Base-by-base conservation (phyloP, 257 asterid genomes). In the Solanum pennellii region DNA sequence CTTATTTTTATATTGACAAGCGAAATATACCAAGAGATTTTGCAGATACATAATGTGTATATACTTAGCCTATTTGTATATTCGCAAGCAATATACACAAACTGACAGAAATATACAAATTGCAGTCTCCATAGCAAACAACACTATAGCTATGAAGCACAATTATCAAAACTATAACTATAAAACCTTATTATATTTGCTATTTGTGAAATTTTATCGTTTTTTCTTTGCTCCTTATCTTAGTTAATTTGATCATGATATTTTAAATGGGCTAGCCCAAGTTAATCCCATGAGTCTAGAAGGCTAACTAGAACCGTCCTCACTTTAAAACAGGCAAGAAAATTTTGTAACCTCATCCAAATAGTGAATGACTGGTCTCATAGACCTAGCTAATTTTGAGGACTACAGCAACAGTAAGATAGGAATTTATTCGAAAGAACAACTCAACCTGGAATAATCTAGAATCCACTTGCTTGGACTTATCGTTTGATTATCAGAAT, bases 91-190 rank as follows among this genome's bases (percentile, higher is more conserved):
- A 49, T 5, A 49, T 15, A 49, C 16, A 42, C 44, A 41, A 41
- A 41, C 3, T 1, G 47, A 1, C 5, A 42, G 12, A 1, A 9
- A 42, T 42, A 42, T 9, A 49, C 9, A 49, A 15, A 15, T 0
- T 15, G 60, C 3, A 15, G 0, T 3, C 21, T 49, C 21, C 21
- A 49, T 49, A 15, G 3, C 39, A 35, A 49, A 49, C 21, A 49
- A 0, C 16, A 49, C 60, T 15, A 49, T 49, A 49, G 1, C 21
- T 49, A 49, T 49, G 60, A 15, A 0, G 0, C 0, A 0, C 21
- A 49, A 5, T 49, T 49, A 15, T 49, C 60, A 3, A 49, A 49
- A 49, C 60, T 49, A 2, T 15, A 49, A 3, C 7, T 15, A 15
- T 16, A 49, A 1, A 49, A 0, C 9, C 1, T 49, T 49, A 49